Base-by-base conservation (phyloP, 2,329 filamentous ascomycete species). In the Calonectria pauciramosa region DNA sequence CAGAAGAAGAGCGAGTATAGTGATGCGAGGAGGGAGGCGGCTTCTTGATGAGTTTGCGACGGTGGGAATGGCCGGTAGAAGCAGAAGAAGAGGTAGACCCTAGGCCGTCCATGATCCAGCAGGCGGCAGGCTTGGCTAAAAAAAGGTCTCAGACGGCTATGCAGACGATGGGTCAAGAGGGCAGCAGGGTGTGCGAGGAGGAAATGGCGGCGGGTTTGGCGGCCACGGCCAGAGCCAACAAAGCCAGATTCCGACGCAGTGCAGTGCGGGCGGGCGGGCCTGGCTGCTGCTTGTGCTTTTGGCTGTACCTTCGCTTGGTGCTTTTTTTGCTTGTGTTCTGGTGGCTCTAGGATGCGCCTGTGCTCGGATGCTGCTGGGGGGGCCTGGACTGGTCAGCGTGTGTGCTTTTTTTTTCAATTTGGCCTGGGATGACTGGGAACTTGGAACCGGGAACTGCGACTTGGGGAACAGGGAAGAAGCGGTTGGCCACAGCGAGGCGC, bases 21-120 rank as follows among this genome's bases (percentile, higher is more conserved):
- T 87, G 85, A 78, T 88, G 85, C 77, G 87, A 86, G 65, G 89
- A 90, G 72, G 90, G 56, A 60, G 56, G 90, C 83, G 56, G 90
- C 83, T 91, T 92, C 87, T 93, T 93, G 82, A 90, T 90, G 78
- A 93, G 90, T 83, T 86, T 88, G 85, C 91, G 90, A 85, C 92
- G 91, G 78, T 90, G 87, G 74, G 88, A 88, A 80, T 81, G 85
- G 85, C 86, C 85, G 86, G 86, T 86, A 82, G 85, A 83, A 78
- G 84, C 81, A 70, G 79, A 80, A 63, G 79, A 78, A 79, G 79
- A 80, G 71, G 76, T 77, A 82, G 84, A 84, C 81, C 84, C 84
- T 80, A 84, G 86, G 82, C 83, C 84, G 83, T 89, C 88, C 88
- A 89, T 89, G 86, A 86, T 88, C 83, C 80, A 79, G 75, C 78